A percentile compares a stretch with the other conserved stretches of the same genome.
Evolutionary conservation across 2,329 filamentous ascomycete species (phyloP).

Genomic region (Neoascochyta sp.): DNA sequence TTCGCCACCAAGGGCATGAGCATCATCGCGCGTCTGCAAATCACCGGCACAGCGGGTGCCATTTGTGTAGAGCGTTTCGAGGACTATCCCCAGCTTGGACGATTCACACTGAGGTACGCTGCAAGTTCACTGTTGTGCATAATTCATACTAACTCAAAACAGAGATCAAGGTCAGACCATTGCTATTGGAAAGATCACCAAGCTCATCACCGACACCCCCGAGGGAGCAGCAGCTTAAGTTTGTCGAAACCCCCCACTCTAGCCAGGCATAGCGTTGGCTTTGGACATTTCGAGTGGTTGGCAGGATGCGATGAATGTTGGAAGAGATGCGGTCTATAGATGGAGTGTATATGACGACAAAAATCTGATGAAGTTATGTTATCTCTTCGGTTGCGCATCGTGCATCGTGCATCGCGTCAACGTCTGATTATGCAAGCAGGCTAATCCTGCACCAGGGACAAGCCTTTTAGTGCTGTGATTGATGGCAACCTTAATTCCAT

Average conservation of each 20-base stretch:
- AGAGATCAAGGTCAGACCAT: constrained; percentile 85
- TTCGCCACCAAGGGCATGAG: constrained; percentile 79
- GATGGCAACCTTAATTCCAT: constrained; percentile 25
- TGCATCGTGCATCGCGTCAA: no score
- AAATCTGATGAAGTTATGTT: no score
- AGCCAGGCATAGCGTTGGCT: no score
- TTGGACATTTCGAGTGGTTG: no score
- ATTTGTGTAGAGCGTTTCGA: constrained; percentile 95
- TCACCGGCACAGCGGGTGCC: constrained; percentile 77
- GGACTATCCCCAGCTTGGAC: constrained; percentile 73
- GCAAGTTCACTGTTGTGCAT: constrained; percentile 13
- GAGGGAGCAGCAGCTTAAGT: constrained; percentile 18
- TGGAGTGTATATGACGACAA: no score
- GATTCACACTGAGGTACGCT: constrained; percentile 28
- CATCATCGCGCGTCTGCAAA: constrained; percentile 88
- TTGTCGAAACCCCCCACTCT: no score
- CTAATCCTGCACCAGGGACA: no score
- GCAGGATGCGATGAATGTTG: no score
- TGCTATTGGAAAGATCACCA: constrained; percentile 98
- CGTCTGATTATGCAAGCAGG: no score
- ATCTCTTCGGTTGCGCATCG: no score
- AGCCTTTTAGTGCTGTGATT: constrained; percentile 35
- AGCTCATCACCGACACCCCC: constrained; percentile 57
- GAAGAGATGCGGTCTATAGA: no score
- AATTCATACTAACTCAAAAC: not conserved